Evolutionary conservation across 257 asterid genomes (phyloP).

Genomic region (Primulina eburnea): DNA sequence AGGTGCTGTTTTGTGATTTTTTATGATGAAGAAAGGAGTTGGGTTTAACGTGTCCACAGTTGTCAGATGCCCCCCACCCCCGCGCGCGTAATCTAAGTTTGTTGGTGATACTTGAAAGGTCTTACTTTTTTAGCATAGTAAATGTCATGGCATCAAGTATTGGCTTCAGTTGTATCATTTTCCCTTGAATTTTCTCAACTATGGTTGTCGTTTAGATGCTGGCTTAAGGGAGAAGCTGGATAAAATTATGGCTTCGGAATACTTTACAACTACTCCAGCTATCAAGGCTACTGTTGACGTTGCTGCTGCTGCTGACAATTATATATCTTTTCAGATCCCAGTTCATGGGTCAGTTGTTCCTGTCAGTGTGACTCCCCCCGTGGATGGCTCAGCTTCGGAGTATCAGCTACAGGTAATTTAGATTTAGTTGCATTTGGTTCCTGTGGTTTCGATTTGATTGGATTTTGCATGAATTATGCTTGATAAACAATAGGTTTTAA

Average conservation of each 20-base stretch:
- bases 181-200: too few relatives aligned
- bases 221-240: constrained; percentile 67
- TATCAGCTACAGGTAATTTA: constrained; percentile 48
- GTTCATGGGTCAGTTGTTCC: constrained; percentile 38
- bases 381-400: constrained; percentile 38
- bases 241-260: constrained; percentile 75
- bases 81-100: too few relatives aligned
- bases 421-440: too few relatives aligned
- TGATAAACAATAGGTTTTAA: too few relatives aligned
- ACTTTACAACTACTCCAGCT: constrained; percentile 65
- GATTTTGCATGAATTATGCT: too few relatives aligned
- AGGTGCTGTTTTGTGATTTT: background rate
- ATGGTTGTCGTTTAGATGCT: constrained; percentile 42
- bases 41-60: background rate
- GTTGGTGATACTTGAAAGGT: too few relatives aligned
- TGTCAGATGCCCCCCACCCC: too few relatives aligned
- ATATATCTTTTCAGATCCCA: constrained; percentile 57
- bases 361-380: constrained; percentile 34
- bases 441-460: too few relatives aligned
- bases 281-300: constrained; percentile 71
- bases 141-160: background rate
- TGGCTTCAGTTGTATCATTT: background rate
- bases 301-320: constrained; percentile 69
- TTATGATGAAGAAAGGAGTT: background rate
- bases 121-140: too few relatives aligned